Percentiles rank a stretch among this genome's conserved stretches.
phyloP scores from a whole-genome alignment of 2,329 filamentous ascomycete genomes.

The Beauveria scarabaeidicola region DNA sequence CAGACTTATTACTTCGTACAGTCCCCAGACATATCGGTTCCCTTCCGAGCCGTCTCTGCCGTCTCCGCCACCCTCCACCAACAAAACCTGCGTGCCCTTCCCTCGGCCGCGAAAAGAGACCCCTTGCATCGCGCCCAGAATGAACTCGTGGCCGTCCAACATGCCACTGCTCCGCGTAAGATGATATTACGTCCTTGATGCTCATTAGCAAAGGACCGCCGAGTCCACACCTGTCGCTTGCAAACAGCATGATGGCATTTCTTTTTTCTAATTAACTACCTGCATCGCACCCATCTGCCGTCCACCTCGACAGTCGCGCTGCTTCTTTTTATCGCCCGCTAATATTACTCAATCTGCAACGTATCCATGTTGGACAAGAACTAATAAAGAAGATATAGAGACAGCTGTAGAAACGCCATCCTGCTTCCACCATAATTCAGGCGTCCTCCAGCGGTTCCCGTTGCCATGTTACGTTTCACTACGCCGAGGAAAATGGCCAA shows the following conservation, averaged over 20 bases:
- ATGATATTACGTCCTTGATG: not conserved
- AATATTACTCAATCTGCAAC: not conserved
- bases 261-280: not conserved
- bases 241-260: not conserved
- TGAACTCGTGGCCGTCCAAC: not conserved
- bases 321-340: not conserved
- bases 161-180: not conserved
- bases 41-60: not conserved
- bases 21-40: not conserved
- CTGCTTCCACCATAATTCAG: not conserved
- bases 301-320: not conserved
- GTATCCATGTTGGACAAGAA: not conserved
- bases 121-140: not conserved
- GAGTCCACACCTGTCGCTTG: not conserved
- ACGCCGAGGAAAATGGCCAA: not conserved
- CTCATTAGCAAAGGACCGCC: not conserved
- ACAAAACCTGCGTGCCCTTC: too few species aligned
- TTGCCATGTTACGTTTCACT: not conserved
- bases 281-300: not conserved
- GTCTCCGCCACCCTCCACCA: not conserved
- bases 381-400: not conserved
- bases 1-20: too few species aligned
- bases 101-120: not conserved
- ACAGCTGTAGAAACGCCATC: not conserved
- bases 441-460: not conserved